Evolutionary conservation across 371 early-diverging fungal species (phyloP), one percentile per base, ranked within the genome.

Genomic region (Saksenaea oblongispora): DNA sequence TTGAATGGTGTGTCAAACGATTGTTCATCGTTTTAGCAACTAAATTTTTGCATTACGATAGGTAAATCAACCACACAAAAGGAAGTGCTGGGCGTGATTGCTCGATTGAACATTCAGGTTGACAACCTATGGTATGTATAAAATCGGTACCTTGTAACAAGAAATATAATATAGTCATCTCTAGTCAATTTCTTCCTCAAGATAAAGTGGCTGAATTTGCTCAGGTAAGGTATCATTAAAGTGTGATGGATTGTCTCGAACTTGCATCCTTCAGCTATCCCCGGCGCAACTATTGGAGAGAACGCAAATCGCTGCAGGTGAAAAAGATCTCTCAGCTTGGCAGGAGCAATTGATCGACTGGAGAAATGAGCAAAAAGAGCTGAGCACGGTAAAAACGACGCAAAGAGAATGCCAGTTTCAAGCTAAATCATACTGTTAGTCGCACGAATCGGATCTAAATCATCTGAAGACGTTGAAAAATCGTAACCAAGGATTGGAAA

Each of bases 121-220:
- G 94, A 96, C 73, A 98, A 96, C 67, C 79, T 98, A 42, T 98
- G 98, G 87, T 95, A 95, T 71, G 84, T 27, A 10, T 22, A 22
- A 22, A 37, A 26, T 34, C 22, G 7, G 17, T 10, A 31, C 36
- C 17, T 14, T 34, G 9, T 5, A 13, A 2, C 3, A 22, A 13
- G 54, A 11, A 59, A 54, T 14, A 8, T 27, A n/a, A 9, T 37
- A 10, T 10, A 7, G 7, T 31, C 7, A 14, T 26, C 31, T 56
- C 5, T 65, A 93, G 94, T 71, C 97, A 97, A 75, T 97, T 97
- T 62, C 79, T 98, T 56, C 98, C 98, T 18, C 98, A 98, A 74
- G 98, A 98, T 75, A 84, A 89, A 62, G 98, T 98, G 1, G 84
- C 90, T 13, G 95, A 93, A 66, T 97, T 98, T 68, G 95, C 98